A percentile compares a stretch with the other conserved stretches of the same genome.
Conservation (phyloP, 2,329 filamentous ascomycete genomes). For the Aschersonia sp. region DNA sequence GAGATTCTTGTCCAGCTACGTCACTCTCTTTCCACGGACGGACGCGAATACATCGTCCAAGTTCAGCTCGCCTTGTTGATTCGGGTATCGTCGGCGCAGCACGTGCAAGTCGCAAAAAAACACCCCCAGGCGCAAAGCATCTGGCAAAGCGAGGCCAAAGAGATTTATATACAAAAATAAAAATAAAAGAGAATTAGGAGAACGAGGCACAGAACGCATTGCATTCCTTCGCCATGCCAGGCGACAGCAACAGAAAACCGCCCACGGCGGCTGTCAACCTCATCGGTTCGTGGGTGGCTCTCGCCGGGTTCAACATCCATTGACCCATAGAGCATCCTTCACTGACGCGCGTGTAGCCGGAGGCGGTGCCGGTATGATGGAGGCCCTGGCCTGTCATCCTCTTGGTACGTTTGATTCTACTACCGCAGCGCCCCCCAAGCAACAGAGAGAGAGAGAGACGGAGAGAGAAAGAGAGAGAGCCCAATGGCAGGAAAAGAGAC, state of each 20-base stretch:
- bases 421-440: neutral
- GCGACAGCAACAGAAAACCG: constrained; percentile 48
- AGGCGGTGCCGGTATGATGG: constrained; percentile 98
- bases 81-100: too few species aligned
- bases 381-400: constrained; percentile 89
- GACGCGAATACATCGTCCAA: too few species aligned
- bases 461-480: neutral
- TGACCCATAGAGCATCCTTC: neutral
- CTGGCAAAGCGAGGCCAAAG: too few species aligned
- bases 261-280: constrained; percentile 80
- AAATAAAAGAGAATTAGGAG: neutral
- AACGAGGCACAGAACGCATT: neutral
- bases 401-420: constrained; percentile 43
- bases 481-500: neutral
- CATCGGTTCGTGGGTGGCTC: constrained; percentile 48
- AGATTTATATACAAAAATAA: too few species aligned
- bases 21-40: neutral
- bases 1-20: neutral
- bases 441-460: neutral
- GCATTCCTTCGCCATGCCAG: neutral
- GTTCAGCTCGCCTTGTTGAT: too few species aligned
- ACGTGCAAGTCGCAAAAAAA: too few species aligned
- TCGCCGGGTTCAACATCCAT: too few species aligned
- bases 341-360: constrained; percentile 46
- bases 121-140: too few species aligned